These are phyloP conservation scores for Coemansia sp. DNA, from an alignment of 192 early-diverging fungal species.

Conservation along the genomic window DNA sequence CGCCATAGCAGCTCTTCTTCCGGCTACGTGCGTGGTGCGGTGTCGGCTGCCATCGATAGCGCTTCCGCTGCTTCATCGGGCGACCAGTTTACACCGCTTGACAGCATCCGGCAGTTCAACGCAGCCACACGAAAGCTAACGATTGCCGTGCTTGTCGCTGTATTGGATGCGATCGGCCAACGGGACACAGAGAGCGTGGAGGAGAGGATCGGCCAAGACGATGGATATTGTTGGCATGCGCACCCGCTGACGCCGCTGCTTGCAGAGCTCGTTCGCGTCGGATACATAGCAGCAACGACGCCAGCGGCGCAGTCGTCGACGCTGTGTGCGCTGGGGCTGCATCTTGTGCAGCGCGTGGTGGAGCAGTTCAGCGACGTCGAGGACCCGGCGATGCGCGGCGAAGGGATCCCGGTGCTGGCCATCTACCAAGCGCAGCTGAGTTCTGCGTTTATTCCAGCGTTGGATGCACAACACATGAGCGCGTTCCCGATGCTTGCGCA, in stretches of 20 bases:
- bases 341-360: conserved; percentile 75
- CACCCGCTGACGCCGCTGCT: conserved; percentile 51
- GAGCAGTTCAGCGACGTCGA: conserved; percentile 67
- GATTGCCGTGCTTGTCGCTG: conserved; percentile 17
- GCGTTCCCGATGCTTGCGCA: conserved; percentile 1
- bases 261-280: conserved; percentile 84
- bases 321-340: conserved; percentile 76
- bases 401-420: conserved; percentile 67
- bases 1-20: background rate
- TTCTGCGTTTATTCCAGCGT: conserved; percentile 83
- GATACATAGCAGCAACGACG: conserved; percentile 84
- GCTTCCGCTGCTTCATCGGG: background rate
- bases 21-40: background rate
- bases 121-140: conserved; percentile 16
- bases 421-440: conserved; percentile 95
- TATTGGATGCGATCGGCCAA: conserved; percentile 18
- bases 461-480: background rate
- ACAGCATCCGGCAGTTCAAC: conserved; percentile 17
- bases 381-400: conserved; percentile 88
- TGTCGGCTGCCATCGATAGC: background rate
- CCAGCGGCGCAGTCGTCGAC: conserved; percentile 57
- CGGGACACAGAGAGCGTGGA: conserved; percentile 12
- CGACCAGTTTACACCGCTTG: background rate
- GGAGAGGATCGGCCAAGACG: background rate
- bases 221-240: conserved; percentile 23